Conservation (phyloP, 352 stramenopile species). For the Phytopythium boreale region DNA sequence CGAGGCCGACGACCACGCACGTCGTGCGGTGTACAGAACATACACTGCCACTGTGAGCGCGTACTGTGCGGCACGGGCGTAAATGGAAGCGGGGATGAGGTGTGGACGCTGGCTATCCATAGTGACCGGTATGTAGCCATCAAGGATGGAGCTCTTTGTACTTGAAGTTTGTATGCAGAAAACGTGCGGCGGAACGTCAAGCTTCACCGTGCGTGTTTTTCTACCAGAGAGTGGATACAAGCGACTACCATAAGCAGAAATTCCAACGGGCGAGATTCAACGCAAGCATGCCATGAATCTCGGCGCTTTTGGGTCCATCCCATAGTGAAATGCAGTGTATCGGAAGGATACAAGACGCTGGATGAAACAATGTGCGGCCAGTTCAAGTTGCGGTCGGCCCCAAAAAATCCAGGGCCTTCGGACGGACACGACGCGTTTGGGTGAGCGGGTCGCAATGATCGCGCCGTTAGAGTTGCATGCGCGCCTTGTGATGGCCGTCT, state of each 20-base stretch:
- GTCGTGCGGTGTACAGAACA: too few relatives aligned
- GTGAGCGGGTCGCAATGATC: too few relatives aligned
- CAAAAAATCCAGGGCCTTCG: neutral
- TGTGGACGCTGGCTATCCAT: neutral
- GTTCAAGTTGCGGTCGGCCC: neutral
- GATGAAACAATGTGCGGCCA: too few relatives aligned
- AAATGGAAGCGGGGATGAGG: neutral
- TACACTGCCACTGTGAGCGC: neutral
- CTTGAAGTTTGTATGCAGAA: neutral
- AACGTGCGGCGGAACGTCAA: neutral
- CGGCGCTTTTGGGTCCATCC: neutral
- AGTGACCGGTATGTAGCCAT: constrained; percentile 2
- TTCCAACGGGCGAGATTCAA: neutral
- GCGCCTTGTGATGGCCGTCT: neutral
- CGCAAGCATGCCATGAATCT: neutral
- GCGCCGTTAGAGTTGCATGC: too few relatives aligned
- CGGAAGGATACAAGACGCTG: neutral
- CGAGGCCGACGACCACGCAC: neutral
- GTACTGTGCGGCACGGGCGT: neutral
- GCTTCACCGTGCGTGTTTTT: constrained; percentile 3
- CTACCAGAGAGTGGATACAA: neutral
- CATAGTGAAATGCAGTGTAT: neutral
- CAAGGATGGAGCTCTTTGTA: neutral
- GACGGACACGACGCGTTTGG: neutral
- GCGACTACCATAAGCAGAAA: neutral